phyloP scores from a whole-genome alignment of 169 alveolate genomes.

The Plasmodium reichenowi region DNA sequence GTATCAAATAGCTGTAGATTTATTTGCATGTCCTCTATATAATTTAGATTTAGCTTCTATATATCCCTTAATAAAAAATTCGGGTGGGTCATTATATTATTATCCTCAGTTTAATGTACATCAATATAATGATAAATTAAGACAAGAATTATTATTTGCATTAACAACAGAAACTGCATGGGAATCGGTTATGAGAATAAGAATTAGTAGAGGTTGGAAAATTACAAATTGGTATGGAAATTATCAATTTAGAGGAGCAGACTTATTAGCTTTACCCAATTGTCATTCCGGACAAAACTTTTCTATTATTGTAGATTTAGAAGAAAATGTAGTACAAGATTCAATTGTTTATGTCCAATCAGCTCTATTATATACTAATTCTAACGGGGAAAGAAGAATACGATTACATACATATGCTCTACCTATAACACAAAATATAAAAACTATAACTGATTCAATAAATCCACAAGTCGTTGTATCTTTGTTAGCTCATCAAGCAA shows the following conservation, averaged over 20 bases:
- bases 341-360: conserved; percentile 94
- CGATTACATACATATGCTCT: conserved; percentile 96
- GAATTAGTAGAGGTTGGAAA: conserved; percentile 96
- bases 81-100: conserved; percentile 72
- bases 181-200: conserved; percentile 98
- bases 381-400: conserved; percentile 98
- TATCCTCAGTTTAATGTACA: conserved; percentile 82
- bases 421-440: conserved; percentile 92
- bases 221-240: conserved; percentile 95
- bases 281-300: conserved; percentile 92
- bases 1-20: conserved; percentile 83
- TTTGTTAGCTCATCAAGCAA: conserved; percentile 83
- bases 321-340: conserved; percentile 82
- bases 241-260: conserved; percentile 91
- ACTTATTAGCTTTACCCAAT: conserved; percentile 93
- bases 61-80: conserved; percentile 50
- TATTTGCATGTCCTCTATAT: conserved; percentile 79
- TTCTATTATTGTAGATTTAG: conserved; percentile 91
- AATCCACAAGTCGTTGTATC: conserved; percentile 87
- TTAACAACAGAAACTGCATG: conserved; percentile 93
- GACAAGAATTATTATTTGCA: conserved; percentile 90
- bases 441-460: conserved; percentile 83
- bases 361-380: conserved; percentile 96
- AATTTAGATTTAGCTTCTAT: conserved; percentile 67
- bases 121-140: conserved; percentile 81